Evolutionary conservation across 2,329 filamentous ascomycete species (phyloP).

Genomic region (Penicillium glabrum): DNA sequence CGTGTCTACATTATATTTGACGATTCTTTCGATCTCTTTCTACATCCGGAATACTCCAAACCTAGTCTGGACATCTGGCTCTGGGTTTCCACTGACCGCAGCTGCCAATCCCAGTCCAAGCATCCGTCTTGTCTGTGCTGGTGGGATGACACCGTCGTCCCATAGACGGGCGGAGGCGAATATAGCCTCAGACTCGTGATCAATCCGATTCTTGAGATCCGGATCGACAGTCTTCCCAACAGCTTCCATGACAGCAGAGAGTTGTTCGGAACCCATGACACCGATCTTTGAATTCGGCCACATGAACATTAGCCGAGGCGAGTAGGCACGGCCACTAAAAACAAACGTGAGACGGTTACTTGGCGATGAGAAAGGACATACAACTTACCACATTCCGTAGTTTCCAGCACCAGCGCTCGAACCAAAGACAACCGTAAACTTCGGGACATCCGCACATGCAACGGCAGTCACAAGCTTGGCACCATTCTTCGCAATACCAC

Average conservation of each 20-base stretch:
- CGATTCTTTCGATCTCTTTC: background rate
- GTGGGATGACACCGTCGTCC: slow-evolving; percentile 83
- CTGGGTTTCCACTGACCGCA: slow-evolving; percentile 67
- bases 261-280: slow-evolving; percentile 94
- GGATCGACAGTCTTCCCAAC: slow-evolving; percentile 83
- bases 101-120: slow-evolving; percentile 71
- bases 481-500: slow-evolving; percentile 96
- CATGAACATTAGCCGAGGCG: slow-evolving; percentile 89
- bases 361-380: background rate
- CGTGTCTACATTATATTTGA: slow-evolving; percentile 1
- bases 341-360: slow-evolving; percentile 1
- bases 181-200: slow-evolving; percentile 82
- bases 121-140: slow-evolving; percentile 71
- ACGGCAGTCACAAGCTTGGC: slow-evolving; percentile 96
- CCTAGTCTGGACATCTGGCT: slow-evolving; percentile 59
- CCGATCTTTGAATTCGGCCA: slow-evolving; percentile 97
- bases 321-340: slow-evolving; percentile 77
- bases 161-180: slow-evolving; percentile 88
- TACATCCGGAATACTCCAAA: slow-evolving; percentile 87
- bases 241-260: slow-evolving; percentile 90
- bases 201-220: slow-evolving; percentile 78
- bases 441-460: slow-evolving; percentile 89
- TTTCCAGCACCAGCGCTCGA: slow-evolving; percentile 92
- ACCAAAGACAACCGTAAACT: slow-evolving; percentile 96
- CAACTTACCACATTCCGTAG: slow-evolving; percentile 84